Base-by-base conservation (phyloP, 2,329 filamentous ascomycete genomes). In the Sclerotinia borealis region DNA sequence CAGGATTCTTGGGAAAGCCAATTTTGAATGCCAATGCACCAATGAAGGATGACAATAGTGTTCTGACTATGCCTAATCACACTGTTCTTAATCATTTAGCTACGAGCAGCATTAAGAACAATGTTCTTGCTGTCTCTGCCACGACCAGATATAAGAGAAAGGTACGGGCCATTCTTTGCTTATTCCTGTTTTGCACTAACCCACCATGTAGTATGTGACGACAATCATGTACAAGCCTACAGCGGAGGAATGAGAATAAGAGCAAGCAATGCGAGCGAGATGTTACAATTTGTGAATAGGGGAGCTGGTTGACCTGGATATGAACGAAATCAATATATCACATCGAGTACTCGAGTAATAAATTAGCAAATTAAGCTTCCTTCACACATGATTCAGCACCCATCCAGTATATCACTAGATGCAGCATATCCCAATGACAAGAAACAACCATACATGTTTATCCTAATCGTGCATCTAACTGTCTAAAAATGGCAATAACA, bases 61-160 rank as follows among this genome's bases (percentile, higher is more conserved):
- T 99, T 66, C 79, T 99, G 67, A 95, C 92, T 69, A 93, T 97
- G 84, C 95, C 95, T 17, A 99, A 98, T 72, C 93, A 99, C 73
- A 97, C 95, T 0, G 92, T 98, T 37, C 79, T 99, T 67, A 99
- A 99, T 70, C 95, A 99, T 76, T 80, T 99, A 70, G 93, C 93
- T 55, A 99, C 95, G 3, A 98, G 93, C 77, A 97, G 93, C 76
- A 99, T 99, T 77, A 97, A 96, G 80, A 92, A 96, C 70, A 93
- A 93, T 67, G 91, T 98, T 31, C 81, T 99, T 68, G 95, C 95
- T 39, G 96, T 96, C 7, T 97, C 93, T 72, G 93, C 92, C 17
- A 99, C 95, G 6, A 99, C 95, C n/a, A 85, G 95, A 76, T 99
- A 98, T 76, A 96, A 92, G 79, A 89, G 91, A 77, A 99, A 99